Evolutionary conservation across 495 filamentous ascomycete species (phyloP).

Genomic region (Tirmania nivea): DNA sequence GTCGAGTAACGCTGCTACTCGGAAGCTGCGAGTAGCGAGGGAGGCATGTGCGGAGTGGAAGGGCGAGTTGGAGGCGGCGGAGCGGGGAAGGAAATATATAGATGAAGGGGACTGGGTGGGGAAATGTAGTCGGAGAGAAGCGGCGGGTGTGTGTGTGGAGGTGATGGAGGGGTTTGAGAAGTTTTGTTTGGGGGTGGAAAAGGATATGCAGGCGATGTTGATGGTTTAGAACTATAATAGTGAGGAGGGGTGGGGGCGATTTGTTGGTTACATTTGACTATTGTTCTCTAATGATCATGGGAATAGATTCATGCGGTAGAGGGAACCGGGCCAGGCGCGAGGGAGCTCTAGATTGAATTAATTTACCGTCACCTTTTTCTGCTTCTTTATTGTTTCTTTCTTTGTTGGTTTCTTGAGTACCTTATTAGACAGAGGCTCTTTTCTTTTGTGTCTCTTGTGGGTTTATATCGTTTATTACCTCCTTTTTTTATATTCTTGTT

Average conservation of each 20-base stretch:
- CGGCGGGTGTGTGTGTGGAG: slow-evolving; percentile 54
- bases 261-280: neutral
- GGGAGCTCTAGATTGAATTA: too few relatives aligned
- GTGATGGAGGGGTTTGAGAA: slow-evolving; percentile 84
- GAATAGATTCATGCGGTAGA: too few relatives aligned
- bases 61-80: slow-evolving; percentile 55
- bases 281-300: too few relatives aligned
- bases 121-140: slow-evolving; percentile 49
- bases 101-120: slow-evolving; percentile 61
- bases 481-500: too few relatives aligned
- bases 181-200: slow-evolving; percentile 46
- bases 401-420: too few relatives aligned
- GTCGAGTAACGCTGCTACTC: slow-evolving; percentile 52
- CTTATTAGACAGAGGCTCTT: too few relatives aligned
- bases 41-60: slow-evolving; percentile 67
- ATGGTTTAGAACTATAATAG: slow-evolving; percentile 11
- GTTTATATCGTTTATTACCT: too few relatives aligned
- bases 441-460: too few relatives aligned
- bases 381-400: too few relatives aligned
- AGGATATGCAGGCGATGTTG: slow-evolving; percentile 24
- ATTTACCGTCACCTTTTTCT: too few relatives aligned
- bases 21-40: slow-evolving; percentile 49
- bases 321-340: too few relatives aligned
- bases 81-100: slow-evolving; percentile 63
- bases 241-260: neutral